These are phyloP conservation scores for Hylodesmum podocarpum DNA, from an alignment of 306 rosid species.

Conservation along the genomic window DNA sequence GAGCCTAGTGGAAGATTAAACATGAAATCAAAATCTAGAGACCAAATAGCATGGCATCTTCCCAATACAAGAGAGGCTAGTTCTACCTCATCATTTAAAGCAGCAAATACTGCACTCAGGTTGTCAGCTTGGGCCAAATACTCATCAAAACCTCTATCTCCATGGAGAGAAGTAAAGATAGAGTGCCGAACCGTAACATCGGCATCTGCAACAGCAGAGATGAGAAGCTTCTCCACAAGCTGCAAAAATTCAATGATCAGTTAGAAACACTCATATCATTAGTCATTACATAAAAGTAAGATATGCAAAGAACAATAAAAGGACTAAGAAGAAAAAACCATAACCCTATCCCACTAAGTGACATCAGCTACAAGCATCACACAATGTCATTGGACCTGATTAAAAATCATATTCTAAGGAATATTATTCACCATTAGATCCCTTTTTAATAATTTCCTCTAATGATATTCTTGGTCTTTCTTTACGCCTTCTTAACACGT, in stretches of 20 bases:
- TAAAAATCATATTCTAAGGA: neutral
- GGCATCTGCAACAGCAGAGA: constrained; percentile 97
- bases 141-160: constrained; percentile 91
- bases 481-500: neutral
- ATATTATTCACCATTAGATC: neutral
- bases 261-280: constrained; percentile 32
- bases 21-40: constrained; percentile 15
- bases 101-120: constrained; percentile 91
- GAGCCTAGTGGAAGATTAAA: neutral
- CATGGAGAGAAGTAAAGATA: constrained; percentile 82
- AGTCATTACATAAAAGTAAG: neutral
- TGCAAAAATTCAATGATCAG: constrained; percentile 45
- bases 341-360: neutral
- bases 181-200: constrained; percentile 95
- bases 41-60: neutral
- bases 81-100: constrained; percentile 88
- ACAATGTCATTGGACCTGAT: neutral
- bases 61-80: neutral
- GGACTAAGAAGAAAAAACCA: neutral
- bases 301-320: neutral
- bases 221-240: constrained; percentile 97
- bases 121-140: constrained; percentile 96
- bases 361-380: neutral
- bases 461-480: neutral
- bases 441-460: neutral